Evolutionary conservation across 495 filamentous ascomycete genomes (phyloP).

Genomic region (Podospora comata): DNA sequence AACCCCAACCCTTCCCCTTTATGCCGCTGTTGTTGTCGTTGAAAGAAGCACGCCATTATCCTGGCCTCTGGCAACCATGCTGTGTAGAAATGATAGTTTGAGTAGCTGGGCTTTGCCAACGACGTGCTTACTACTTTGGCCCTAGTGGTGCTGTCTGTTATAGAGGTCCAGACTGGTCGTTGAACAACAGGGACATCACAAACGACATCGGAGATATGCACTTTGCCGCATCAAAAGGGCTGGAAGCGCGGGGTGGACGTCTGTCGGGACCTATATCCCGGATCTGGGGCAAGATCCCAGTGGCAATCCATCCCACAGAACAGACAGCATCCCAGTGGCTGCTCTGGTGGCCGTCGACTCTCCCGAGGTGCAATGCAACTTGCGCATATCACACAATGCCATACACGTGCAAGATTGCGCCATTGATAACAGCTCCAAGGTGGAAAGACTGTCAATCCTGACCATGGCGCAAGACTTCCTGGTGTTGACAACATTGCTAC

Average conservation of each 20-base stretch:
- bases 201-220: neutral
- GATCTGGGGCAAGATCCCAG: neutral
- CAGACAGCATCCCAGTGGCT: neutral
- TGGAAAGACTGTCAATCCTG: neutral
- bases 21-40: neutral
- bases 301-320: neutral
- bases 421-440: conserved; percentile 1
- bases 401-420: conserved; percentile 11
- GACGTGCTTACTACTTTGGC: neutral
- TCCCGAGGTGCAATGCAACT: conserved; percentile 1
- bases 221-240: neutral
- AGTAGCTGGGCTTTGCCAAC: neutral
- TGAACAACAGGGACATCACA: neutral
- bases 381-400: conserved; percentile 7
- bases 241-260: neutral
- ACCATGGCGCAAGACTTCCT: conserved; percentile 6
- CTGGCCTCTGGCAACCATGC: neutral
- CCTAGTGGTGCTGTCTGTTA: neutral
- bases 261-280: neutral
- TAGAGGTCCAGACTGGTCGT: neutral
- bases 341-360: neutral
- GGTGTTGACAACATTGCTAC: conserved; percentile 1
- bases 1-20: conserved; percentile 1
- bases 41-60: conserved; percentile 6
- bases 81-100: neutral